Evolutionary conservation across 305 asterid genomes (phyloP).

Genomic region (Fraxinus baroniana): DNA sequence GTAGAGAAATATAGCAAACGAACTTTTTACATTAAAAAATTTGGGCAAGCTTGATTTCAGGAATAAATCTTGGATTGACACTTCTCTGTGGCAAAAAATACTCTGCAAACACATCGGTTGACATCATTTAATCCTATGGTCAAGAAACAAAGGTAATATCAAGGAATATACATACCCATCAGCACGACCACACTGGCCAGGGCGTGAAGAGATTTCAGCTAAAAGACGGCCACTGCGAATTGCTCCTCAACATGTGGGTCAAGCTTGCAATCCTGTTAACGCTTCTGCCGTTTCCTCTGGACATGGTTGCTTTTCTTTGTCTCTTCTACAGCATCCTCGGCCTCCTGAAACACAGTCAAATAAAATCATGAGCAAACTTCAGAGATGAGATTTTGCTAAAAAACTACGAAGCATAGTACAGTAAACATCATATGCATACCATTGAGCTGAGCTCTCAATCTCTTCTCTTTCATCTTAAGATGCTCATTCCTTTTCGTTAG

Average conservation of each 20-base stretch:
- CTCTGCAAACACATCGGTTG: background rate
- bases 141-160: background rate
- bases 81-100: background rate
- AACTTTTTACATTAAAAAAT: background rate
- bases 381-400: background rate
- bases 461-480: background rate
- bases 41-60: background rate
- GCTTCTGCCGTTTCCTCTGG: conserved; percentile 39
- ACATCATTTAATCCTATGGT: background rate
- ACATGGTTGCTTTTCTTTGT: conserved; percentile 50
- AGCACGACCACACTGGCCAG: conserved; percentile 62
- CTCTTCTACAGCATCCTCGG: conserved; percentile 40
- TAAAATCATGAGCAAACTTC: background rate
- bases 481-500: background rate
- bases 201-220: conserved; percentile 57
- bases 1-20: background rate
- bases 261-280: conserved; percentile 46
- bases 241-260: conserved; percentile 62
- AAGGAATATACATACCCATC: conserved; percentile 42
- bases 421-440: background rate
- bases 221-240: conserved; percentile 47
- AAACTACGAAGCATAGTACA: conserved; percentile 4
- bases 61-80: background rate
- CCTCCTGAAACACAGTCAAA: conserved; percentile 26
- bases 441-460: background rate